Conservation (phyloP, 768 basidiomycete species). For the Thelephora aurantiotincta region DNA sequence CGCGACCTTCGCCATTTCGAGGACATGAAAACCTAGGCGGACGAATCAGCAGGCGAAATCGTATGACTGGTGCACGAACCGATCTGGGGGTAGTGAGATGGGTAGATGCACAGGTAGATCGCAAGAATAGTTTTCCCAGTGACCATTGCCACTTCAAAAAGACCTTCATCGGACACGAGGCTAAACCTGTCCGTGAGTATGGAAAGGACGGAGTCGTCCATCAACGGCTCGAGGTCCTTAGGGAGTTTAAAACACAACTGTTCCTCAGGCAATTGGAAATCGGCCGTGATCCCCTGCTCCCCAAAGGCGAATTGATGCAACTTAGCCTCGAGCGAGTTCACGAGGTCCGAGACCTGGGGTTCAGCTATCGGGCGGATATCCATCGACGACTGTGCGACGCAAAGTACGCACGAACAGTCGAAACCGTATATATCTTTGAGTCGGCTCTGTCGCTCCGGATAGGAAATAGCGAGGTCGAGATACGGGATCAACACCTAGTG, state of each 20-base stretch:
- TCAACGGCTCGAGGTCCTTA: conserved; percentile 22
- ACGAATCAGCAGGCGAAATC: conserved; percentile 1
- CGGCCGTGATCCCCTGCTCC: background rate
- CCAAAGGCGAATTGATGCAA: too few relatives aligned
- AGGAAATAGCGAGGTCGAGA: conserved; percentile 55
- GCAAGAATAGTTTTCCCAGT: conserved; percentile 46
- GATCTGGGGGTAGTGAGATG: conserved; percentile 68
- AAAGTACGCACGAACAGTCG: conserved; percentile 45
- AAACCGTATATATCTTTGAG: conserved; percentile 56
- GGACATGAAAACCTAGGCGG: conserved; percentile 51
- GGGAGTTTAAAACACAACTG: conserved; percentile 25
- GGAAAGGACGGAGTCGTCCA: conserved; percentile 47
- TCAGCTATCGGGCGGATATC: conserved; percentile 5
- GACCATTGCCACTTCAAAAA: conserved; percentile 34
- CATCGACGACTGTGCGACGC: conserved; percentile 27
- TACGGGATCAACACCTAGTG: conserved; percentile 64
- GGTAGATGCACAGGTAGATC: conserved; percentile 58
- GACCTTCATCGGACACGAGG: conserved; percentile 52
- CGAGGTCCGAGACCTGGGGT: too few relatives aligned
- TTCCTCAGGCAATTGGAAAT: background rate
- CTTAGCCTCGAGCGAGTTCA: too few relatives aligned
- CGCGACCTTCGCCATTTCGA: conserved; percentile 63
- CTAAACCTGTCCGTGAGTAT: conserved; percentile 51
- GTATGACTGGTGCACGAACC: conserved; percentile 24
- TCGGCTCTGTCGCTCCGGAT: conserved; percentile 43